A percentile compares a stretch with the other conserved stretches of the same genome.
Conservation (phyloP, 2,329 filamentous ascomycete species). For the Aotearoamyces nothofagi region DNA sequence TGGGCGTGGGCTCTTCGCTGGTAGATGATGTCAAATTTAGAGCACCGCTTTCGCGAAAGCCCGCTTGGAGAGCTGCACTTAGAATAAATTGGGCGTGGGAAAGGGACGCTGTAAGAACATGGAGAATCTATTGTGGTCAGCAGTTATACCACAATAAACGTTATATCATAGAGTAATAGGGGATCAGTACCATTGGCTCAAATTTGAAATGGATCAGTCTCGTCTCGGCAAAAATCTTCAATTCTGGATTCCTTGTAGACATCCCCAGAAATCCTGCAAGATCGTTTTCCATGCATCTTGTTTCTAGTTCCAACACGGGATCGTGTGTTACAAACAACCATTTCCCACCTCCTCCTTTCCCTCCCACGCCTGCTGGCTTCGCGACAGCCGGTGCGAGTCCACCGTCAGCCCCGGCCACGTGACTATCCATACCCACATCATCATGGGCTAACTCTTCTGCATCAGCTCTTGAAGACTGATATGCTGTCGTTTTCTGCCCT, state of each 20-base stretch:
- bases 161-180: slow-evolving; percentile 2
- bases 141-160: no score
- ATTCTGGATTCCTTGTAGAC: slow-evolving; percentile 9
- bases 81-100: slow-evolving; percentile 62
- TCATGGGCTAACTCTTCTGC: slow-evolving; percentile 4
- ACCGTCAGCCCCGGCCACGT: no score
- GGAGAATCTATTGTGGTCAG: slow-evolving; percentile 53
- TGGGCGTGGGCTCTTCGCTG: slow-evolving; percentile 34
- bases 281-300: slow-evolving; percentile 12
- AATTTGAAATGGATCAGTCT: slow-evolving; percentile 75
- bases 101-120: slow-evolving; percentile 65
- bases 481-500: slow-evolving; percentile 35
- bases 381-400: neutral
- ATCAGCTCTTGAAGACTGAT: no score
- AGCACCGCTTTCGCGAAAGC: slow-evolving; percentile 82
- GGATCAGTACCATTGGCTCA: slow-evolving; percentile 64
- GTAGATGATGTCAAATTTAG: slow-evolving; percentile 39
- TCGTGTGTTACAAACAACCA: slow-evolving; percentile 89
- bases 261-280: slow-evolving; percentile 25
- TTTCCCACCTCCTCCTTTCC: slow-evolving; percentile 68
- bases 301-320: slow-evolving; percentile 32
- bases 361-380: slow-evolving; percentile 51
- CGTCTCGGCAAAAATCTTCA: slow-evolving; percentile 14
- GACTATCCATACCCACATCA: slow-evolving; percentile 3
- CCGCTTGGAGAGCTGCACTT: slow-evolving; percentile 60